Percentiles rank a stretch among this genome's conserved stretches.
Conservation (phyloP, 2,329 filamentous ascomycete genomes). For the Fusarium tuaranense region DNA sequence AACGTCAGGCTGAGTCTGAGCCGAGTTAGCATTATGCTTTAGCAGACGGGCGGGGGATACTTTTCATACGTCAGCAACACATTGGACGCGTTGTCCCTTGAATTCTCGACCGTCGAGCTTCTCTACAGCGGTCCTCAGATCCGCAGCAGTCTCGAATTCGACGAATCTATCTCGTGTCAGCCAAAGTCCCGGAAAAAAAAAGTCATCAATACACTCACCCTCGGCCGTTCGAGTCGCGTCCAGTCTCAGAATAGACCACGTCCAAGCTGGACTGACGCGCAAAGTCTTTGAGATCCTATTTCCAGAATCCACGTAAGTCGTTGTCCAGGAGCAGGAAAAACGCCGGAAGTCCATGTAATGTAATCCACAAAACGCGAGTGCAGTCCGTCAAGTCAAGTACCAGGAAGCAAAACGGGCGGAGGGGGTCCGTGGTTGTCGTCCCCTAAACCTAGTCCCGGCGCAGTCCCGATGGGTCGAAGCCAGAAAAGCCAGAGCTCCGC, state of each 20-base stretch:
- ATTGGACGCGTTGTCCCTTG: slow-evolving; percentile 88
- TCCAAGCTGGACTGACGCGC: slow-evolving; percentile 96
- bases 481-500: slow-evolving; percentile 48
- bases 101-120: slow-evolving; percentile 95
- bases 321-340: slow-evolving; percentile 62
- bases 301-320: slow-evolving; percentile 85
- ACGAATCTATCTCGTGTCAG: slow-evolving; percentile 77
- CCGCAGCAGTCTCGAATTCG: slow-evolving; percentile 93
- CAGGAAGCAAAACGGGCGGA: slow-evolving; percentile 42
- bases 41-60: not conserved
- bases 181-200: not conserved
- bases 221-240: slow-evolving; percentile 73
- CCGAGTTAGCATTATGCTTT: slow-evolving; percentile 39
- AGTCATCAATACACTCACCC: slow-evolving; percentile 71
- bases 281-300: slow-evolving; percentile 99
- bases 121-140: slow-evolving; percentile 91
- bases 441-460: slow-evolving; percentile 43
- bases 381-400: slow-evolving; percentile 55
- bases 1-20: slow-evolving; percentile 82
- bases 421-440: slow-evolving; percentile 44
- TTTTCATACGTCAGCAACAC: slow-evolving; percentile 80
- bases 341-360: slow-evolving; percentile 50
- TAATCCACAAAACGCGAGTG: slow-evolving; percentile 51
- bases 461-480: slow-evolving; percentile 43
- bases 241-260: slow-evolving; percentile 96